These are phyloP conservation scores for Condylostoma magnum DNA, from an alignment of 169 alveolate genomes.

Conservation along the genomic window DNA sequence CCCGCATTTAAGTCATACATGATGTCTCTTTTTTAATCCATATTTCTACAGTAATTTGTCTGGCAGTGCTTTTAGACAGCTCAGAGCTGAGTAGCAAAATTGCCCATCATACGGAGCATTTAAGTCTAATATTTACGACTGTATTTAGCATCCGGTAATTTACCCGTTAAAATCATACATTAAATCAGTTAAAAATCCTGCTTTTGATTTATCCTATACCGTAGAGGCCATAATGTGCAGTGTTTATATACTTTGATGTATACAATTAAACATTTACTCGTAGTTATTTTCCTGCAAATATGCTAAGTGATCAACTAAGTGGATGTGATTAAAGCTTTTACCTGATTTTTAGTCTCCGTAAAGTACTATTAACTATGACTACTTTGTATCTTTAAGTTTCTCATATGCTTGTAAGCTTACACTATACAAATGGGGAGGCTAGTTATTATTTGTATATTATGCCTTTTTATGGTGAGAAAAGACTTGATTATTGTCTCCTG, in stretches of 20 bases:
- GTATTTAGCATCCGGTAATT: not conserved
- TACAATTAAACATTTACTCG: not conserved
- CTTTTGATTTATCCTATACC: not conserved
- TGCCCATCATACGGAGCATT: not conserved
- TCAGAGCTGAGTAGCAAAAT: conserved; percentile 13
- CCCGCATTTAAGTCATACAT: not conserved
- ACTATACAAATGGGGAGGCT: conserved; percentile 14
- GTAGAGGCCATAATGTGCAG: conserved; percentile 27
- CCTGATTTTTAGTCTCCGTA: conserved; percentile 17
- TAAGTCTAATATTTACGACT: conserved; percentile 1
- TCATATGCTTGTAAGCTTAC: conserved; percentile 3
- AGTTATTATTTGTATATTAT: no score
- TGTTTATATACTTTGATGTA: conserved; percentile 23
- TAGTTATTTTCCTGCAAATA: not conserved
- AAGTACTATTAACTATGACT: not conserved
- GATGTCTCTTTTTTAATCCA: not conserved
- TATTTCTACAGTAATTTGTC: not conserved
- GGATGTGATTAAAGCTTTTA: conserved; percentile 18
- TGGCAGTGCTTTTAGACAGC: not conserved
- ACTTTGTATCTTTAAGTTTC: conserved; percentile 5
- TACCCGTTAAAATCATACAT: not conserved
- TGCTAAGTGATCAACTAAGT: conserved; percentile 10
- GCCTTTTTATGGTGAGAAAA: no score
- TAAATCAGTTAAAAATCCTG: not conserved
- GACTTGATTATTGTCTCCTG: no score